Evolutionary conservation across 257 asterid species (phyloP).

Genomic region (Lithospermum erythrorhizon): DNA sequence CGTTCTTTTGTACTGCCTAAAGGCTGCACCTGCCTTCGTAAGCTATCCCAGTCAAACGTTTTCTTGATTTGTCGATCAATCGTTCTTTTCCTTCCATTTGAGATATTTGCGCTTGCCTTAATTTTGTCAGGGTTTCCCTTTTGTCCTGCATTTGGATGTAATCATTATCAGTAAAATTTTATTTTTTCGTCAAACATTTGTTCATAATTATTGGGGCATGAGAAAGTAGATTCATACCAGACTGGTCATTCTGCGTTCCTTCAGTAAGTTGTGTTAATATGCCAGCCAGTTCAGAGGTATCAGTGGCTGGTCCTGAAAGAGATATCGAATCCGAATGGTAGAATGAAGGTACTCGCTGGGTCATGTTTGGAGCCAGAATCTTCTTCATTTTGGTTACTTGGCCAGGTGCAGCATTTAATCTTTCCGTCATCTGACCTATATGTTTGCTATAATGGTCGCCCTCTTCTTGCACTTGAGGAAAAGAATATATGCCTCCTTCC

Average conservation of each 20-base stretch:
- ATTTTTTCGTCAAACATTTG: slow-evolving; percentile 5
- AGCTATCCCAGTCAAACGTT: slow-evolving; percentile 62
- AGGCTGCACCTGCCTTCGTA: slow-evolving; percentile 54
- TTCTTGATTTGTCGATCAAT: slow-evolving; percentile 36
- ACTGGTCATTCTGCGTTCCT: slow-evolving; percentile 25
- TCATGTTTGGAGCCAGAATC: slow-evolving; percentile 22
- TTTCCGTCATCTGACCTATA: slow-evolving; percentile 26
- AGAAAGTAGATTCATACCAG: slow-evolving; percentile 27
- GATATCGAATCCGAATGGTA: slow-evolving; percentile 12
- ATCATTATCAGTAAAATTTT: neutral
- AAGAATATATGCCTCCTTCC: slow-evolving; percentile 27
- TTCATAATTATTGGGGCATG: neutral
- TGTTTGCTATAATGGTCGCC: slow-evolving; percentile 18
- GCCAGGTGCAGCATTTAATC: slow-evolving; percentile 13
- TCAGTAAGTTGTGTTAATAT: slow-evolving; percentile 24
- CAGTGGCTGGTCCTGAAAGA: slow-evolving; percentile 15
- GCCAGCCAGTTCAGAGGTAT: slow-evolving; percentile 24
- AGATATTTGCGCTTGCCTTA: slow-evolving; percentile 16
- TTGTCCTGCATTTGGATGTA: slow-evolving; percentile 18
- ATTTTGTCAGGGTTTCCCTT: slow-evolving; percentile 14
- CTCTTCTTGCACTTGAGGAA: slow-evolving; percentile 8
- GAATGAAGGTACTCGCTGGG: slow-evolving; percentile 13
- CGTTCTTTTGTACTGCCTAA: slow-evolving; percentile 37
- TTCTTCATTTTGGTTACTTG: slow-evolving; percentile 22
- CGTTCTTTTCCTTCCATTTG: slow-evolving; percentile 47